Base-by-base conservation (phyloP, 2,329 filamentous ascomycete genomes). In the Scytalidium lignicola region DNA sequence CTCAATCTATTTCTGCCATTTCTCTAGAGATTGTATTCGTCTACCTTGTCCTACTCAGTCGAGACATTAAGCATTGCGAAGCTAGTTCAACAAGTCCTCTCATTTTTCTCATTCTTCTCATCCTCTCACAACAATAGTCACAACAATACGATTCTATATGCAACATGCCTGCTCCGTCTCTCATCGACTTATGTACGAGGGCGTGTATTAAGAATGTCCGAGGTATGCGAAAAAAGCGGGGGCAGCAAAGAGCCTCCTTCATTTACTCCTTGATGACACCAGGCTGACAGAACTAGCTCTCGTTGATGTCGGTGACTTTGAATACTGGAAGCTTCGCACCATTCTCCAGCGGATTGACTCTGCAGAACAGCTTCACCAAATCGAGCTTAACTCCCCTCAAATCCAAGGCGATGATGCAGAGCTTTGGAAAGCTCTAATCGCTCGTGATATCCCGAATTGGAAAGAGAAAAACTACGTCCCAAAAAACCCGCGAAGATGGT, bases 381-480 rank as follows among this genome's bases (percentile, higher is more conserved):
- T 96, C 51, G 91, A 96, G 69, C 53, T 76, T 45, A 82, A 83
- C 62, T 91, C 85, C 4, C 88, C 90, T 0, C 88, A 95, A 55
- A 76, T 96, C 46, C 74, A 79, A 52, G 81, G 82, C 32, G 74
- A 86, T 49, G 83, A 83, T 37, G 76, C 72, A 18, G 86, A 90
- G 58, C 72, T 92, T 53, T 96, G 92, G 92, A 69, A 82, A 40
- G 78, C 80, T 22, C 79, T 96, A 61, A 93, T 97, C 66, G 78
- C 80, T 46, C 80, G 83, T 43, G 83, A 96, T 60, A 88, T 96
- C 53, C 71, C 80, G 49, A 85, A 82, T 66, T 68, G 70, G 55
- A 74, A 83, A 40, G 70, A 72, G 42, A 82, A 86, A 62, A 78
- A 80, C 21, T 79, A 83, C 57, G 72, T 80, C 20, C 87, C 88